These are phyloP conservation scores for Phialemoniopsis sp. DNA, from an alignment of 2,329 filamentous ascomycete species.

Conservation along the genomic window DNA sequence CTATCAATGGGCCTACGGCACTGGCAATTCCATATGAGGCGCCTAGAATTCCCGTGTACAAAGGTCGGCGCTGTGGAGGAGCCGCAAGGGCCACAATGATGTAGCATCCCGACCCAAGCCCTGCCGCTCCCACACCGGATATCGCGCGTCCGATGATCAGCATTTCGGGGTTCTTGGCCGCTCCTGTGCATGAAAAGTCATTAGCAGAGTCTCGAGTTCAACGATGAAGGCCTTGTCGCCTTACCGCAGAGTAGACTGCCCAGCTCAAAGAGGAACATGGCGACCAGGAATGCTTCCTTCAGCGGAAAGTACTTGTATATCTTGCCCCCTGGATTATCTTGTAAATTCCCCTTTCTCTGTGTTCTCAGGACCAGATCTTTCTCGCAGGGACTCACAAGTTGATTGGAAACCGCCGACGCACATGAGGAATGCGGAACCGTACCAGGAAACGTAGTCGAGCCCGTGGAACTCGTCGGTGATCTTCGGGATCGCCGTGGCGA, in stretches of 20 bases:
- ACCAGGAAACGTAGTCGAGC: slow-evolving; percentile 54
- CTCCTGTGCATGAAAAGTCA: no score
- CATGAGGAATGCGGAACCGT: slow-evolving; percentile 51
- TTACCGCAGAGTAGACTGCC: slow-evolving; percentile 48
- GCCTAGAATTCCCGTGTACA: slow-evolving; percentile 10
- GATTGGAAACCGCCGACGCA: slow-evolving; percentile 40
- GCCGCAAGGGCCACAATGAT: slow-evolving; percentile 31
- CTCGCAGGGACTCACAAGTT: no score
- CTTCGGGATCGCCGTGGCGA: slow-evolving; percentile 53
- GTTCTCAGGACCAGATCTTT: no score
- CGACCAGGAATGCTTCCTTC: slow-evolving; percentile 41
- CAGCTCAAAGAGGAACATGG: slow-evolving; percentile 48
- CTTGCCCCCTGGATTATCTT: no score
- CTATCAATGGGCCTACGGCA: slow-evolving; percentile 18
- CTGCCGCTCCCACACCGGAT: slow-evolving; percentile 40
- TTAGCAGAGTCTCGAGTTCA: no score
- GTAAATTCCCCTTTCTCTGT: no score
- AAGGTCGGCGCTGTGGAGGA: slow-evolving; percentile 10
- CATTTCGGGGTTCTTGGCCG: no score
- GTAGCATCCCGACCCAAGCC: slow-evolving; percentile 29
- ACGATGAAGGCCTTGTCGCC: slow-evolving; percentile 44
- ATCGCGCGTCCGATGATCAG: slow-evolving; percentile 50
- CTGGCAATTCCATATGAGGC: slow-evolving; percentile 11
- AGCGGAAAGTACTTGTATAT: slow-evolving; percentile 48
- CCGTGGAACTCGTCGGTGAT: slow-evolving; percentile 50